phyloP scores from a whole-genome alignment of 805 yeast species.

The Helenozyma rhizophorensis region DNA sequence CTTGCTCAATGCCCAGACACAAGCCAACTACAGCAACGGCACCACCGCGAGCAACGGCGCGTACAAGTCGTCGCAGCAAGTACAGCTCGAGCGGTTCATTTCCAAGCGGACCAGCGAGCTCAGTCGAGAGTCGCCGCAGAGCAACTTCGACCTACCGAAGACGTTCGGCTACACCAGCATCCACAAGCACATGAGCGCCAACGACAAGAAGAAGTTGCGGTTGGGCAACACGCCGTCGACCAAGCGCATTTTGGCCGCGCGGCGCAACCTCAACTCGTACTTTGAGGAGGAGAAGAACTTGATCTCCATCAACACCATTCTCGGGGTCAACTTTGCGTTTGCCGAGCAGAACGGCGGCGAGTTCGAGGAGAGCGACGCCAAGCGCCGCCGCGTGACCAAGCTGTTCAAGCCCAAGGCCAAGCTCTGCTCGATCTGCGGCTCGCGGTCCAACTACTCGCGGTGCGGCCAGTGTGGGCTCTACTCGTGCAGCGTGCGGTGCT shows the following conservation, averaged over 20 bases:
- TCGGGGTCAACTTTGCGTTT: constrained; percentile 37
- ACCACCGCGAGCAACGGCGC: constrained; percentile 25
- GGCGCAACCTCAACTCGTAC: constrained; percentile 40
- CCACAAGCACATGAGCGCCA: constrained; percentile 18
- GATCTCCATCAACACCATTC: constrained; percentile 39
- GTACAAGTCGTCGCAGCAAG: constrained; percentile 38
- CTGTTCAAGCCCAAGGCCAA: constrained; percentile 29
- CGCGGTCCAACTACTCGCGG: constrained; percentile 32
- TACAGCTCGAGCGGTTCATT: constrained; percentile 37
- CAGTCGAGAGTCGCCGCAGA: constrained; percentile 26
- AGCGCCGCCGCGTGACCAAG: constrained; percentile 14
- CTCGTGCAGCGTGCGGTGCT: constrained; percentile 38
- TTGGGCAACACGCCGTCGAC: constrained; percentile 43
- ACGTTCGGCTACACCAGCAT: constrained; percentile 33
- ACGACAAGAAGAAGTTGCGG: constrained; percentile 24
- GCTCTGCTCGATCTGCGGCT: constrained; percentile 41
- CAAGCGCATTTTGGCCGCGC: constrained; percentile 37
- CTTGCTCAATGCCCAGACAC: constrained; percentile 40
- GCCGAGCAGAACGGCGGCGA: constrained; percentile 34
- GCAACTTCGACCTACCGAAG: constrained; percentile 39
- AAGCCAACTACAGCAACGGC: constrained; percentile 24
- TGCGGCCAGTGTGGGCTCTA: constrained; percentile 38
- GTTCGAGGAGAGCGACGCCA: constrained; percentile 18
- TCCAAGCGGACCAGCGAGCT: constrained; percentile 34
- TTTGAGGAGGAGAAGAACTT: constrained; percentile 44